Evolutionary conservation across 1,284 basidiomycete genomes (phyloP), one percentile per base, ranked within the genome.

Genomic region (Pulchroboletus neoregius): DNA sequence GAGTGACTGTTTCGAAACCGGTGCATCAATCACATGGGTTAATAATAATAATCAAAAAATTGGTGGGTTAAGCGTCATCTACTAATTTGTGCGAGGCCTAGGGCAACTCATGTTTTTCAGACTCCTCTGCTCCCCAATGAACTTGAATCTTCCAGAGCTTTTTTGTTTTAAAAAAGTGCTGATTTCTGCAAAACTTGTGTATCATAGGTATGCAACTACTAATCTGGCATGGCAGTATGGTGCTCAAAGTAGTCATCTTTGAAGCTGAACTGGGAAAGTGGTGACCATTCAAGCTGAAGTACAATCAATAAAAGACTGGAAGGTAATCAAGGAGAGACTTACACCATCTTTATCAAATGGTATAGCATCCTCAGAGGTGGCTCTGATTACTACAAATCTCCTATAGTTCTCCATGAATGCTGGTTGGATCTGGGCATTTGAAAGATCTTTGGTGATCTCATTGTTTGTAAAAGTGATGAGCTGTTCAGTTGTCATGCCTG

Each of bases 301-400:
- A 42, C 8, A 43, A 24, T 62, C 16, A 52, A 24, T 22, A 16
- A 0, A 10, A 22, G 23, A n/a, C 49, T 22, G 43, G 10, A 32
- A n/a, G 39, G 42, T 13, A 48, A 35, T 6, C 8, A 18, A n/a
- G 7, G 9, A 36, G 37, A 20, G 4, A 63, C 70, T 45, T 51
- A 72, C 73, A 28, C 67, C 69, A 48, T 60, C 50, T 35, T 58
- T 58, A 35, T 63, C 61, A 31, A 55, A 52, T 15, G 59, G 47
- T 39, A 66, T 55, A 24, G 43, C 42, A 7, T 41, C 43, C 35
- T 74, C 72, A 20, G 58, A 59, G 18, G 50, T 56, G 16, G 70
- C 70, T 50, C 63, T 69, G 42, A 87, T 63, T 1, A 83, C 70
- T 10, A 84, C 76, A 61, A 75, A 87, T 28, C 84, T 74, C 18